These are phyloP conservation scores for Podospora sp. DNA, from an alignment of 495 filamentous ascomycete species.

Conservation along the genomic window DNA sequence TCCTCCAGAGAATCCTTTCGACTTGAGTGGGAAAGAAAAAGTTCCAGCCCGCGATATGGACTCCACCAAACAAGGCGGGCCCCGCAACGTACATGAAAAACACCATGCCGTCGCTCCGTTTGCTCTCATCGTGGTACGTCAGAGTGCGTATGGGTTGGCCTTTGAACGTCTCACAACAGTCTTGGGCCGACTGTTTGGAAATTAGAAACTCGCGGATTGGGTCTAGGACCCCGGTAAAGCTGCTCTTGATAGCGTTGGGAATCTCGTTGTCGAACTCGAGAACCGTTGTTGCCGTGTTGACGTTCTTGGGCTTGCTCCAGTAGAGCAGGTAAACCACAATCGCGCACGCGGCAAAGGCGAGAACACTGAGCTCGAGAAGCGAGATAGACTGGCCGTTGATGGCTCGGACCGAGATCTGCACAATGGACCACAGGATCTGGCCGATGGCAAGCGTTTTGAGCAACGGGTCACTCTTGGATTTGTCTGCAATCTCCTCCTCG, in stretches of 20 bases:
- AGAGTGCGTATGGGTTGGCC: background rate
- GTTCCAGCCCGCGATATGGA: slow-evolving; percentile 7
- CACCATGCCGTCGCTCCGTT: background rate
- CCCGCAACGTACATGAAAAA: background rate
- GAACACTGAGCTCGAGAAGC: slow-evolving; percentile 12
- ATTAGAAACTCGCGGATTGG: background rate
- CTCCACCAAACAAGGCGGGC: background rate
- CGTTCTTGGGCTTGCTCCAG: slow-evolving; percentile 10
- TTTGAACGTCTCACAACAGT: background rate
- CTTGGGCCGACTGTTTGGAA: background rate
- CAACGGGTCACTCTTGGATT: slow-evolving; percentile 11
- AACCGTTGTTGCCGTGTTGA: background rate
- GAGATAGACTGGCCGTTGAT: slow-evolving; percentile 4
- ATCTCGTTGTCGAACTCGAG: slow-evolving; percentile 2
- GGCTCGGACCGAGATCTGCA: background rate
- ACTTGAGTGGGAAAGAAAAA: background rate
- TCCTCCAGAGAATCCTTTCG: background rate
- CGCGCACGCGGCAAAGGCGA: slow-evolving; percentile 14
- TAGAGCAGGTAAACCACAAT: slow-evolving; percentile 9
- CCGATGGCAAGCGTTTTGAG: slow-evolving; percentile 11
- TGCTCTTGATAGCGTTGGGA: background rate
- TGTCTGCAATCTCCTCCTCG: slow-evolving; percentile 2
- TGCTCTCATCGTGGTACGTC: background rate
- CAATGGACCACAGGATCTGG: slow-evolving; percentile 11
- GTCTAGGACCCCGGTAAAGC: background rate